Evolutionary conservation across 441 rosid species (phyloP), one percentile per base, ranked within the genome.

Genomic region (Rhodomyrtus psidioides): DNA sequence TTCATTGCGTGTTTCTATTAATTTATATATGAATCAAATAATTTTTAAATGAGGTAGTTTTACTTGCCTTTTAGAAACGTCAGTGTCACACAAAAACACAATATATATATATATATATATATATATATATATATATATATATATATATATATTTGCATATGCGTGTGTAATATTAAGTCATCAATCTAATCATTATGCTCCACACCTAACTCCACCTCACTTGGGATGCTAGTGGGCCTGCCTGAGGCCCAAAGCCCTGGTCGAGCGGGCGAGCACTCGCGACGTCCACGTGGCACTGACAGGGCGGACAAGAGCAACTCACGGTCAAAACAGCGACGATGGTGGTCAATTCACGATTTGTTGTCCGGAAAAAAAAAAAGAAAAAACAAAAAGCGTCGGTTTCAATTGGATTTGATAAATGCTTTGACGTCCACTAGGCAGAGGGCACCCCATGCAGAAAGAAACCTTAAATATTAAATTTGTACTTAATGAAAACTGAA

Each of bases 401-500:
- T 58, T 89, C 86, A 92, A 93, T 86, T 87, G 81, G 58, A 93
- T 92, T 95, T 90, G 86, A 94, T 91, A 90, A 88, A 88, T 28
- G 83, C 82, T 86, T 89, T 93, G 87, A 89, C 92, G 95, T 96
- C 98, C 98, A 87, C 95, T 12, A 90, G 65, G 91, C 10, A 54
- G 53, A 2, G 34, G 14, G 53, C 53, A 12, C 53, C 39, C 51
- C 34, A n/a, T 15, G 83, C 55, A 53, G 84, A 24, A 17, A 28
- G 39, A n/a, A 9, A 12, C 55, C 59, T 9, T 21, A 4, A 34
- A 34, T 65, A 65, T 34, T 65, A 65, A 17, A 65, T 19, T 9
- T 9, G 46, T 2, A 9, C 76, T 30, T 62, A 10, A 10, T 6
- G 46, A 6, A 42, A 42, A 10, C 2, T 6, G 46, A 6, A 42